Evolutionary conservation across 2,329 filamentous ascomycete species (phyloP).

Genomic region (Claviceps arundinis): DNA sequence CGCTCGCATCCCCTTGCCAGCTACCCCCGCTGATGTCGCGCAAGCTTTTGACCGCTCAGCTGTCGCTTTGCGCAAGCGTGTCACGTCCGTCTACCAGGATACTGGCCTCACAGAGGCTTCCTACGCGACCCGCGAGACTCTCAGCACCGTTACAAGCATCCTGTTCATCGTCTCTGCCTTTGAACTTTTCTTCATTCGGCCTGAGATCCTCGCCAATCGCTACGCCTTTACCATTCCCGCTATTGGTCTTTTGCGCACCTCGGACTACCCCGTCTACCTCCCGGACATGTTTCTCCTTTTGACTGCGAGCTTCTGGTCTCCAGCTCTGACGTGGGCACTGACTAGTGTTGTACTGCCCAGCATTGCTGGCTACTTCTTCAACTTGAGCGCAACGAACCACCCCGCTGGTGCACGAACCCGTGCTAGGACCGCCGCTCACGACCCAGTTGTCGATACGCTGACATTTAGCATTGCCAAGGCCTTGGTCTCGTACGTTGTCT

Average conservation of each 20-base stretch:
- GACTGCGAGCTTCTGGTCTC: slow-evolving; percentile 70
- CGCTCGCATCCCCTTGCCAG: slow-evolving; percentile 57
- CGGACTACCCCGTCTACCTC: slow-evolving; percentile 49
- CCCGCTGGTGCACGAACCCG: slow-evolving; percentile 27
- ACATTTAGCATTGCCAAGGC: slow-evolving; percentile 86
- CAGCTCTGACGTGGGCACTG: slow-evolving; percentile 60
- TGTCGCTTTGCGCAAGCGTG: slow-evolving; percentile 51
- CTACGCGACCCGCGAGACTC: slow-evolving; percentile 50
- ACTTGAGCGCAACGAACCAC: slow-evolving; percentile 50
- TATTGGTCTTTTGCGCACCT: slow-evolving; percentile 38
- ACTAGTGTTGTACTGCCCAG: slow-evolving; percentile 61
- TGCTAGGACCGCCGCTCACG: slow-evolving; percentile 22
- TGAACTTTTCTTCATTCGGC: slow-evolving; percentile 58
- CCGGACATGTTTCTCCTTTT: slow-evolving; percentile 74
- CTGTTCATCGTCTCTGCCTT: slow-evolving; percentile 54
- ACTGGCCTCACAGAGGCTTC: slow-evolving; percentile 55
- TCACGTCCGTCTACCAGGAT: slow-evolving; percentile 48
- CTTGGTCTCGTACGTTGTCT: slow-evolving; percentile 68
- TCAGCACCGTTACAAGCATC: slow-evolving; percentile 61
- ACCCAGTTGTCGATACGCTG: slow-evolving; percentile 66
- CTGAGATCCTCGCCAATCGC: slow-evolving; percentile 55
- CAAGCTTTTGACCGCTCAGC: slow-evolving; percentile 62
- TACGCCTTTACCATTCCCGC: slow-evolving; percentile 63
- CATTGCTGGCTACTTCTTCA: slow-evolving; percentile 76
- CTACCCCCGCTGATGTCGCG: slow-evolving; percentile 67